Percentiles rank a stretch among this genome's conserved stretches.
phyloP scores from a whole-genome alignment of 1,284 basidiomycete genomes.

The Rhodotorula sp. region DNA sequence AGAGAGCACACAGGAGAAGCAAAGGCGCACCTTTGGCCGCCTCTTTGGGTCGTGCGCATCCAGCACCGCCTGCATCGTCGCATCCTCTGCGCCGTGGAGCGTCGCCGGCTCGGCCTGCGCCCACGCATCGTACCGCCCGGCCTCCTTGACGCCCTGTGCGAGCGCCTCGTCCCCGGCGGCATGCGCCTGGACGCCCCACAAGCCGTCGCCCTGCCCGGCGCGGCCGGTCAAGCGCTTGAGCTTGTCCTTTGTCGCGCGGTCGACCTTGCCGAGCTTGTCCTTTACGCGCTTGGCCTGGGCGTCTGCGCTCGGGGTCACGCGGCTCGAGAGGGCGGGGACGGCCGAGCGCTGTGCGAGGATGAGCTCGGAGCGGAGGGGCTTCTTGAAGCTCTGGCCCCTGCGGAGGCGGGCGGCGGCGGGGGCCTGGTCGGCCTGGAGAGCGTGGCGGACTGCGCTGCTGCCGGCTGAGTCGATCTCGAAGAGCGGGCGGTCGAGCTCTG shows the following conservation, averaged over 20 bases:
- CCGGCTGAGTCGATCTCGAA: slow-evolving; percentile 40
- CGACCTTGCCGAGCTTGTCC: slow-evolving; percentile 75
- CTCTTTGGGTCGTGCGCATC: slow-evolving; percentile 14
- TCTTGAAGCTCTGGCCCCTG: slow-evolving; percentile 45
- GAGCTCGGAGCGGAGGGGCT: slow-evolving; percentile 71
- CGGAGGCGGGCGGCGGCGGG: slow-evolving; percentile 30
- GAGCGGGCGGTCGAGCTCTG: slow-evolving; percentile 17
- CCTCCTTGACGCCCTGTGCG: slow-evolving; percentile 66
- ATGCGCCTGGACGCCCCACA: slow-evolving; percentile 63
- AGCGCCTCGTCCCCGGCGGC: slow-evolving; percentile 54
- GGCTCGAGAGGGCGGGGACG: slow-evolving; percentile 62
- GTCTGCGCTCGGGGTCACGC: slow-evolving; percentile 26
- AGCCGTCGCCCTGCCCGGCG: slow-evolving; percentile 63
- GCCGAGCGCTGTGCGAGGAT: slow-evolving; percentile 81
- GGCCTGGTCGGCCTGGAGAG: slow-evolving; percentile 29
- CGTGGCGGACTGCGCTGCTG: slow-evolving; percentile 22
- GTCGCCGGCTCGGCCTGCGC: slow-evolving; percentile 50
- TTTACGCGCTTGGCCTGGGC: slow-evolving; percentile 53
- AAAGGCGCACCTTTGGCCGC: slow-evolving; percentile 24
- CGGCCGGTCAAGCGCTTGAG: slow-evolving; percentile 72
- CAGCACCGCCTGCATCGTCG: slow-evolving; percentile 49
- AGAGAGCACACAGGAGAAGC: too few relatives aligned
- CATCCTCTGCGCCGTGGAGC: slow-evolving; percentile 52
- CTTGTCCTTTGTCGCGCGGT: slow-evolving; percentile 77
- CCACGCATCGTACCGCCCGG: slow-evolving; percentile 76